Evolutionary conservation across 257 asterid genomes (phyloP).

Genomic region (Lavandula angustifolia): DNA sequence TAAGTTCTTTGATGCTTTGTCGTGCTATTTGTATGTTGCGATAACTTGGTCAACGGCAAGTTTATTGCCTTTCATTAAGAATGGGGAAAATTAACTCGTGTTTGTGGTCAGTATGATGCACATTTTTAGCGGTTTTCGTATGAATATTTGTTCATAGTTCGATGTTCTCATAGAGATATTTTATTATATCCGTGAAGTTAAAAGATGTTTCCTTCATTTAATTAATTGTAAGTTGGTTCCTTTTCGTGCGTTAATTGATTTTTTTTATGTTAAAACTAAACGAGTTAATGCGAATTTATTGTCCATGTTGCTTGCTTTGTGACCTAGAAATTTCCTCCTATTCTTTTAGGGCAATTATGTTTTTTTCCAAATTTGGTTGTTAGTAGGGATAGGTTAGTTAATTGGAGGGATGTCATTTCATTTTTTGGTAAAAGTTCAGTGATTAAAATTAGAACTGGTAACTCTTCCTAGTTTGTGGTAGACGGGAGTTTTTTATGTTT

Average conservation of each 20-base stretch:
- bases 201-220: neutral
- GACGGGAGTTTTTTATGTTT: neutral
- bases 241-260: neutral
- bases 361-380: neutral
- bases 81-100: neutral
- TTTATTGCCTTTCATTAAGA: constrained; percentile 10
- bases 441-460: neutral
- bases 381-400: neutral
- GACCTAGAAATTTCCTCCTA: neutral
- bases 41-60: constrained; percentile 31
- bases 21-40: constrained; percentile 18
- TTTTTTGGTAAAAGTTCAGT: neutral
- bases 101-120: no score
- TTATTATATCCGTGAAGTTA: neutral
- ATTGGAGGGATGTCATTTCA: neutral
- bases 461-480: constrained; percentile 6
- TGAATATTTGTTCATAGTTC: neutral
- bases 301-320: constrained; percentile 15
- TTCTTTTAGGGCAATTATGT: neutral
- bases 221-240: constrained; percentile 15
- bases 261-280: neutral
- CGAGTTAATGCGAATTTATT: constrained; percentile 6
- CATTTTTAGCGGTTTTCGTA: constrained; percentile 10
- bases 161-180: neutral
- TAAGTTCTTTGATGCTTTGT: constrained; percentile 21